Evolutionary conservation across 73 alveolate genomes (phyloP), one percentile per base, ranked within the genome.

Genomic region (Blepharisma japonicum): DNA sequence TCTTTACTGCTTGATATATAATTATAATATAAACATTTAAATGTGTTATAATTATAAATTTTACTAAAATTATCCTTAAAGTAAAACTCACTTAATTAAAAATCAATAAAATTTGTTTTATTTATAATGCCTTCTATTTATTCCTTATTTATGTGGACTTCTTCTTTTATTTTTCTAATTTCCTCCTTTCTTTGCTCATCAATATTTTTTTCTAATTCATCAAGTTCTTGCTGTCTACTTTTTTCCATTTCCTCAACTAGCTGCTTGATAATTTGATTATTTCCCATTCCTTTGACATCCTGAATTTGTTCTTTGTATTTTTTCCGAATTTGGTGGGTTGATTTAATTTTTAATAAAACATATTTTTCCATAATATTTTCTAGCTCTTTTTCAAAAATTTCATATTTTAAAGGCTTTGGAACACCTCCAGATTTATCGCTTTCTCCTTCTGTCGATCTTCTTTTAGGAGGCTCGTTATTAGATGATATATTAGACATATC

Each of bases 371-470:
- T 61, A 9, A 61, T 61, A 14, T 61, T 39, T 61, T 61, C 74
- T 14, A 61, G 48, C 23, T 61, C 74, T 25, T 61, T 61, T 25
- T 61, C 74, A 61, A 61, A 61, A n/a, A 9, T 14, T 25, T 61
- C 74, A 61, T n/a, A n/a, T 61, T 61, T 39, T 20, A 8, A 9
- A 8, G 74, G 14, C 18, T 8, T 61, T 18, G 49, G 11, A 8
- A 61, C 38, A 14, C 74, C 74, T 61, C 49, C 74, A 25, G 74
- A 61, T 25, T 61, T 61, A 61, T 61, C 74, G 46, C 74, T 18
- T 61, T 61, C 74, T 8, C 74, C 74, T 61, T 61, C 74, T 61
- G 74, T 14, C 18, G 47, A 14, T 61, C 74, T n/a, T 3, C 74
- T n/a, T 61, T 61, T 61, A 25, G 14, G 74, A 14, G 42, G 42